Evolutionary conservation across 495 filamentous ascomycete genomes (phyloP).

Genomic region (Xylaria castorea): DNA sequence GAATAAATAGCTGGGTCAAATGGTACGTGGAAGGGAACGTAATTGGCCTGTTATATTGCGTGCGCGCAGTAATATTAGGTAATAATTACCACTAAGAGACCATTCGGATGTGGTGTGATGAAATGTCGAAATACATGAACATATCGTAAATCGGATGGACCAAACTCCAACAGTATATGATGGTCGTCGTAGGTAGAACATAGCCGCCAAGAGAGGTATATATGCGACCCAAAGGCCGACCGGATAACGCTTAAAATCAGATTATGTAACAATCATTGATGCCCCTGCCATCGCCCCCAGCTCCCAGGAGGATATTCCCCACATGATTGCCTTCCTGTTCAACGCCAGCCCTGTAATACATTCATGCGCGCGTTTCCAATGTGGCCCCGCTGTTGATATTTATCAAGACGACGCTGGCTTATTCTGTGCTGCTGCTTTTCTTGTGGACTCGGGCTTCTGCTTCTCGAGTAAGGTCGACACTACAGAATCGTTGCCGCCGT

Average conservation of each 20-base stretch:
- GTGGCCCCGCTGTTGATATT: background rate
- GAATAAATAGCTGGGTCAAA: background rate
- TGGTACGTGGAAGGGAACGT: background rate
- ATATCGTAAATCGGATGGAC: background rate
- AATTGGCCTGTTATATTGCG: background rate
- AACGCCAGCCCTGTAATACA: conserved; percentile 29
- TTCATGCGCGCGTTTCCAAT: conserved; percentile 20
- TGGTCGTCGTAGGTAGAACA: conserved; percentile 16
- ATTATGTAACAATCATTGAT: conserved; percentile 14
- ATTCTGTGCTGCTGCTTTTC: conserved; percentile 13
- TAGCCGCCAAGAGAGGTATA: conserved; percentile 22
- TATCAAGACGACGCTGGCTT: conserved; percentile 18
- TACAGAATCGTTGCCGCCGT: conserved; percentile 63
- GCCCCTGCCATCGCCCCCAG: conserved; percentile 6
- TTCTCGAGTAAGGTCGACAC: conserved; percentile 53
- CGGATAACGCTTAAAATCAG: conserved; percentile 15
- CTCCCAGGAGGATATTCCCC: conserved; percentile 5
- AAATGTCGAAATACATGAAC: background rate
- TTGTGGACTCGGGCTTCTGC: conserved; percentile 36
- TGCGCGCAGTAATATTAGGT: background rate
- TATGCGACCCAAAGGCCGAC: conserved; percentile 5
- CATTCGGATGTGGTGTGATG: background rate
- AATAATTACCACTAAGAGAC: background rate
- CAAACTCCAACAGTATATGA: background rate
- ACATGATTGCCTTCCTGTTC: conserved; percentile 25